Evolutionary conservation across 2,329 filamentous ascomycete species (phyloP).

Genomic region (Fusarium albosuccineum): DNA sequence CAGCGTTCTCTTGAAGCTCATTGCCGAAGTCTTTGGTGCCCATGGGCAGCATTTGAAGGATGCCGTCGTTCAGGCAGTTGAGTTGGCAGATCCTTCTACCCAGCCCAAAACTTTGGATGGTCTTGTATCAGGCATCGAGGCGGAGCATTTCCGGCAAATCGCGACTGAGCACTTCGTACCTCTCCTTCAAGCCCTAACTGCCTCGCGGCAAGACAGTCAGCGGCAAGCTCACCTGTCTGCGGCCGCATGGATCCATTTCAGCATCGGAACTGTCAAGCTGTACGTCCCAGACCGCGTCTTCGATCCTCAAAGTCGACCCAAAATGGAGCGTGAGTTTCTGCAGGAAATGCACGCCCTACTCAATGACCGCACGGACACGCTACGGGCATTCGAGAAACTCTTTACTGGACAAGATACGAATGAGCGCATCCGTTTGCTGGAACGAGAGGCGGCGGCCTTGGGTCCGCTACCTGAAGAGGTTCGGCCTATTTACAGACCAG

Average conservation of each 20-base stretch:
- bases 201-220: constrained; percentile 33
- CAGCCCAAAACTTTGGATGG: constrained; percentile 34
- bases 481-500: constrained; percentile 77
- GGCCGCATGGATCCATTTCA: constrained; percentile 81
- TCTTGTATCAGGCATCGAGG: constrained; percentile 45
- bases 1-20: constrained; percentile 60
- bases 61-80: constrained; percentile 45
- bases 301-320: constrained; percentile 78
- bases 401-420: constrained; percentile 79
- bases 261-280: constrained; percentile 78
- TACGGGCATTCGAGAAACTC: constrained; percentile 73
- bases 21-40: constrained; percentile 57
- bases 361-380: constrained; percentile 66
- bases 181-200: constrained; percentile 59
- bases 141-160: constrained; percentile 54
- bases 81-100: constrained; percentile 27
- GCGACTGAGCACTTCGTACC: constrained; percentile 60
- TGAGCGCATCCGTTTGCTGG: constrained; percentile 72
- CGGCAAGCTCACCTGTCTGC: constrained; percentile 52
- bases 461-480: constrained; percentile 76
- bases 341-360: constrained; percentile 69
- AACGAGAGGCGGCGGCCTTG: constrained; percentile 72
- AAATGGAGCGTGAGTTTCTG: constrained; percentile 73
- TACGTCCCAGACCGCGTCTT: constrained; percentile 90
- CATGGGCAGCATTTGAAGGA: constrained; percentile 53